Conservation (phyloP, 2,329 filamentous ascomycete genomes). For the Pseudocercospora fijiensis region DNA sequence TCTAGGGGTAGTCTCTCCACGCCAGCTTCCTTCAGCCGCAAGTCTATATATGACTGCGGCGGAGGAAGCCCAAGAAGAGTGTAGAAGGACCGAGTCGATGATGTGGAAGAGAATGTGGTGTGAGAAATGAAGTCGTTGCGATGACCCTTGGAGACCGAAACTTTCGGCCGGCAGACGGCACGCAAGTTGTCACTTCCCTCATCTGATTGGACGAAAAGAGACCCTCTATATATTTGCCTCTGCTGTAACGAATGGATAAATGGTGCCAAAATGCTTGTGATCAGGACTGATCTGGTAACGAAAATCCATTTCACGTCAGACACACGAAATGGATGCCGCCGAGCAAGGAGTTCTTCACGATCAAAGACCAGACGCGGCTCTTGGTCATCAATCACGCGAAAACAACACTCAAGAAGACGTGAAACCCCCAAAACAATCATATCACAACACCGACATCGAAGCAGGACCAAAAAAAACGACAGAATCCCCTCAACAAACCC, state of each 20-base stretch:
- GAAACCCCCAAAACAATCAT: not conserved
- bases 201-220: not conserved
- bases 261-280: not conserved
- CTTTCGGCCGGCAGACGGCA: not conserved
- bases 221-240: not conserved
- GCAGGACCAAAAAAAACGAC: not conserved
- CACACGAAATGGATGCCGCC: constrained; percentile 24
- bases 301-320: not conserved
- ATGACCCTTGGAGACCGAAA: not conserved
- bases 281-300: not conserved
- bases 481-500: not conserved
- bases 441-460: not conserved
- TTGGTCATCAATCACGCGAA: constrained; percentile 6
- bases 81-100: not conserved
- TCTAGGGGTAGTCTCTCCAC: not conserved
- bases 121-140: not conserved
- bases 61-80: not conserved
- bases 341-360: constrained; percentile 25
- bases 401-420: not conserved
- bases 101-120: no score
- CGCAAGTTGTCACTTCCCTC: not conserved
- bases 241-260: not conserved
- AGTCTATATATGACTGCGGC: not conserved
- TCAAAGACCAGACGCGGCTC: constrained; percentile 14
- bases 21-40: not conserved